These are phyloP conservation scores for Suhomyces terraborum DNA, from an alignment of 1,139 yeast genomes.

Conservation along the genomic window DNA sequence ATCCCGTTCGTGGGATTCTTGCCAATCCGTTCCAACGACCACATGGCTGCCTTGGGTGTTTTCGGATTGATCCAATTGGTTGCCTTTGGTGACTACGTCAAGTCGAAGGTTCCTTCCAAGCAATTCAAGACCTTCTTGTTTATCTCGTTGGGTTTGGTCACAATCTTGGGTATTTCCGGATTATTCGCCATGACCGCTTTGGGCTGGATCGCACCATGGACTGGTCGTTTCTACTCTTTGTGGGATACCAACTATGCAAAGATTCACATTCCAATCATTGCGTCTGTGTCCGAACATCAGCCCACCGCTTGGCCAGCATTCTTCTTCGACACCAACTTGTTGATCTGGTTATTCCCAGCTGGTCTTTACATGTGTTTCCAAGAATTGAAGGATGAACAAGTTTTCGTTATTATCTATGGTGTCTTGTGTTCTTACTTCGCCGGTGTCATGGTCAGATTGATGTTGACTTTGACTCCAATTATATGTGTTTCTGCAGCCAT, in stretches of 20 bases:
- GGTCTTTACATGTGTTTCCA: constrained; percentile 90
- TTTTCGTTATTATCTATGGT: constrained; percentile 86
- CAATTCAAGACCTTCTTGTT: constrained; percentile 76
- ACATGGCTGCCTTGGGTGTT: constrained; percentile 97
- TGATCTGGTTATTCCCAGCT: constrained; percentile 98
- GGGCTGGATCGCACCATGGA: constrained; percentile 98
- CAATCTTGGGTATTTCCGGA: constrained; percentile 66
- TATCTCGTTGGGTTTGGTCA: constrained; percentile 57
- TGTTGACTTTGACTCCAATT: constrained; percentile 95
- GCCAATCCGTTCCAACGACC: constrained; percentile 96
- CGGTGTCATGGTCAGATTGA: constrained; percentile 98
- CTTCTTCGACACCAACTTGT: constrained; percentile 88
- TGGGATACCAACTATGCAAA: constrained; percentile 99
- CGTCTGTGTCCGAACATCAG: constrained; percentile 98
- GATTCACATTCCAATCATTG: constrained; percentile 97
- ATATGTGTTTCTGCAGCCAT: constrained; percentile 90
- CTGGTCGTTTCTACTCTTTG: constrained; percentile 96
- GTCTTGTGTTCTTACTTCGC: constrained; percentile 96
- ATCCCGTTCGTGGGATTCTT: constrained; percentile 97
- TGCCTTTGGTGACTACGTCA: constrained; percentile 81
- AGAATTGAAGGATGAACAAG: constrained; percentile 88
- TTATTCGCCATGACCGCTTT: constrained; percentile 79
- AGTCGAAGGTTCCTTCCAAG: constrained; percentile 67
- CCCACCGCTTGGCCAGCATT: constrained; percentile 99
- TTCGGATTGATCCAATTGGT: constrained; percentile 93